phyloP scores from a whole-genome alignment of 2,329 filamentous ascomycete genomes.

The Trichoderma semiorbis region DNA sequence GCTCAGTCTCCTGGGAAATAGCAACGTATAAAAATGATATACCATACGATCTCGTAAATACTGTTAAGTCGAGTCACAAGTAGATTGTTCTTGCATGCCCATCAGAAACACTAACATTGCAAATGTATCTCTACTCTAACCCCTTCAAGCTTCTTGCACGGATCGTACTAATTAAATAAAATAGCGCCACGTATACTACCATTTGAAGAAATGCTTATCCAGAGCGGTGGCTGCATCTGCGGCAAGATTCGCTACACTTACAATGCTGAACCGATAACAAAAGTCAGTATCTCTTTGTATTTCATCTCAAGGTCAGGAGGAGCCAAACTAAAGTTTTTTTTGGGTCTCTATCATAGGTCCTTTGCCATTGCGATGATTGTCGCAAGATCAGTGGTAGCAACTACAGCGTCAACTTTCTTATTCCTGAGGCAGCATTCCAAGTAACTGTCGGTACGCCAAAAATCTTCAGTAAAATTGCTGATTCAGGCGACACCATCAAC shows the following conservation, averaged over 20 bases:
- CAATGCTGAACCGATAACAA: not conserved
- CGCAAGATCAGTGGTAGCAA: not conserved
- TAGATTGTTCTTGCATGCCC: not conserved
- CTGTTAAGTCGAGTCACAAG: not conserved
- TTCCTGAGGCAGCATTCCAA: not conserved
- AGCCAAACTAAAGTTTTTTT: not conserved
- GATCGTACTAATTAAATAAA: not conserved
- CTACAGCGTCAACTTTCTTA: not conserved
- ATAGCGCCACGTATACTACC: not conserved
- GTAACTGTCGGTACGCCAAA: not conserved
- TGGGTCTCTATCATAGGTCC: not conserved
- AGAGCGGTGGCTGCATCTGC: not conserved
- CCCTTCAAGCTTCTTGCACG: not conserved
- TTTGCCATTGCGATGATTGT: slow-evolving; percentile 1
- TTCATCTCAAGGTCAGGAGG: not conserved
- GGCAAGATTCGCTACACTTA: not conserved
- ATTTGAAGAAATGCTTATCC: not conserved
- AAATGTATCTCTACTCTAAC: not conserved
- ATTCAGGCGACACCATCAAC: not conserved
- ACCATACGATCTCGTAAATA: not conserved
- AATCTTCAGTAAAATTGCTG: not conserved
- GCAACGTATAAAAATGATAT: not conserved
- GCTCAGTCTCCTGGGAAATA: not conserved
- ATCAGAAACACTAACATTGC: not conserved
- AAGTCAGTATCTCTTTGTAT: not conserved